Base-by-base conservation (phyloP, 2,329 filamentous ascomycete species). In the Aquanectria penicillioides region DNA sequence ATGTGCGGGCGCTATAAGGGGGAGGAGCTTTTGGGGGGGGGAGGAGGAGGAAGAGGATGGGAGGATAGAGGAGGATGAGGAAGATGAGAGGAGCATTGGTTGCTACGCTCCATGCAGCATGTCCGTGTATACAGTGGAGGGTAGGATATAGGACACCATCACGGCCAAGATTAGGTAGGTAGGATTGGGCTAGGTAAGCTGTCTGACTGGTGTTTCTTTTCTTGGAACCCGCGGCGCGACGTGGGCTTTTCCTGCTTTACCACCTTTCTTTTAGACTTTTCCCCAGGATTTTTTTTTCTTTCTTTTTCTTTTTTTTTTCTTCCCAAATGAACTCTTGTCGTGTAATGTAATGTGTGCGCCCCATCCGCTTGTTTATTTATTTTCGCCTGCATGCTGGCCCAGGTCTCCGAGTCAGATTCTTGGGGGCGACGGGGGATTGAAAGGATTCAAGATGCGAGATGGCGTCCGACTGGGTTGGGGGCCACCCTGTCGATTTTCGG, bases 191-290 rank as follows among this genome's bases (percentile, higher is more conserved):
- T n/a, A n/a, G n/a, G n/a, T n/a, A n/a, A n/a, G n/a, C n/a, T n/a
- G n/a, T 23, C 7, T 23, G 9, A 20, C 22, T 22, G 3, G 5
- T 23, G 36, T 51, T 43, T 33, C 38, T 52, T 43, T 51, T 51
- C 26, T 51, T 51, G 48, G 48, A 51, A 33, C 33, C n/a, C 18
- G n/a, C n/a, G n/a, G n/a, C n/a, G n/a, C n/a, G 9, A 20, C 6
- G 12, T 20, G 18, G n/a, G n/a, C n/a, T 38, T 20, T 38, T 20
- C 9, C 10, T 38, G 3, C 13, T 40, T 20, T 22, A 12, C 15
- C 20, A 10, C n/a, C 20, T 11, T 37, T 9, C 11, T 22, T 11
- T 38, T 38, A n/a, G 5, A 26, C 15, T 23, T 41, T 41, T 13
- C 8, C n/a, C 13, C n/a, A 8, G 5, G 22, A 9, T 29, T n/a